Base-by-base conservation (phyloP, 805 yeast species). In the Barnettozyma populi region DNA sequence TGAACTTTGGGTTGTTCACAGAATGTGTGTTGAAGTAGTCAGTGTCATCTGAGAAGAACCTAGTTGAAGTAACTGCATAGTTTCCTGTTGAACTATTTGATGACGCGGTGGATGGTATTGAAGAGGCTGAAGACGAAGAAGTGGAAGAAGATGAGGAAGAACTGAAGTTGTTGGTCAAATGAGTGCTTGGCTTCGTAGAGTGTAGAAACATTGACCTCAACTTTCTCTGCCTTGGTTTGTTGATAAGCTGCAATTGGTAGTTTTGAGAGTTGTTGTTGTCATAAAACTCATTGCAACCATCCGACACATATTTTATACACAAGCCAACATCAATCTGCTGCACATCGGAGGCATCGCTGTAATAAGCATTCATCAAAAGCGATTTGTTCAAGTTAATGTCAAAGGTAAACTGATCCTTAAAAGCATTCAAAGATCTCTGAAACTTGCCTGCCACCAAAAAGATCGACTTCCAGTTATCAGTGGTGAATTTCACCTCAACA, bases 391-490 rank as follows among this genome's bases (percentile, higher is more conserved):
- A 60, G 34, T 75, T 75, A 35, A 80, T 70, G 43, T 70, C 70
- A 57, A 81, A 79, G 43, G 72, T 70, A 62, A 81, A 73, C 52
- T 67, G 69, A 52, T 73, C 77, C 46, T 61, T 71, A n/a, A 45
- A 42, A 1, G 49, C 20, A 41, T 53, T 51, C 24, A 62, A 19
- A 10, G 61, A 46, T 49, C 56, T 55, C 32, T 56, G 57, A 43
- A 60, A 58, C 8, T 59, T 44, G 23, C 49, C 57, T 45, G 55
- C 63, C 50, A 48, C 74, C 61, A 73, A 69, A 62, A 73, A 76
- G 53, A 55, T 73, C 57, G 75, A 71, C 43, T 69, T 66, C 77
- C 77, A 81, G 48, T 69, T 60, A 62, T 80, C 76, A 46, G 69
- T 63, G 4, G 84, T 72, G 49, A 78, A 62, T 56, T 76, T 78